Evolutionary conservation across 208 protist species (phyloP).

Genomic region (Novymonas esmeraldas): DNA sequence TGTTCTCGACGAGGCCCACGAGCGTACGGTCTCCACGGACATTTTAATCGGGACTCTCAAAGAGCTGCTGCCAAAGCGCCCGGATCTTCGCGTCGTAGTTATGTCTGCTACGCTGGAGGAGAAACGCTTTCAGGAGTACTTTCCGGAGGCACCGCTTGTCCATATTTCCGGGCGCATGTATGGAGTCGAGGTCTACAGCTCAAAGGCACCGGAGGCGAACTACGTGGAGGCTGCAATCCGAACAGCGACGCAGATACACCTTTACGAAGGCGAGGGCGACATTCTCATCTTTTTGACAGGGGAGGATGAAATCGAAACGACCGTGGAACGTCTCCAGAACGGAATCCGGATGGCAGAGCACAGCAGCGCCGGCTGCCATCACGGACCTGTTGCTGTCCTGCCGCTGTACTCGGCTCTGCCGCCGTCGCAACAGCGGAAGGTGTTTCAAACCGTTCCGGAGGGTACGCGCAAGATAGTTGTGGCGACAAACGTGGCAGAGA

Average conservation of each 20-base stretch:
- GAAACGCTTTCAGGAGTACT: slow-evolving; percentile 98
- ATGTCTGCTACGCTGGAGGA: slow-evolving; percentile 98
- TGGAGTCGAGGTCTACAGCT: slow-evolving; percentile 89
- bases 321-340: slow-evolving; percentile 95
- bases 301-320: slow-evolving; percentile 99
- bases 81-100: slow-evolving; percentile 96
- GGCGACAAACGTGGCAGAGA: slow-evolving; percentile 99
- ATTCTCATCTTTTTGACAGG: slow-evolving; percentile 99
- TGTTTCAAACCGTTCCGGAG: slow-evolving; percentile 95
- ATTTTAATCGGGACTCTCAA: slow-evolving; percentile 99
- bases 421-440: slow-evolving; percentile 96
- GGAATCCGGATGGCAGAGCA: slow-evolving; percentile 82
- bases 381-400: slow-evolving; percentile 91
- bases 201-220: slow-evolving; percentile 92
- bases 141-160: slow-evolving; percentile 97
- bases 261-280: slow-evolving; percentile 97
- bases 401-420: slow-evolving; percentile 98
- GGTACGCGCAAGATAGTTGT: slow-evolving; percentile 97
- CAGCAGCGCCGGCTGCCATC: slow-evolving; percentile 72
- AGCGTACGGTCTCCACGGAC: slow-evolving; percentile 98
- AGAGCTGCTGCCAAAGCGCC: slow-evolving; percentile 66
- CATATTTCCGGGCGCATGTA: slow-evolving; percentile 97
- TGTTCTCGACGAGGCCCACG: slow-evolving; percentile 99
- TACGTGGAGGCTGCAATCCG: slow-evolving; percentile 97
- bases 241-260: slow-evolving; percentile 98